Evolutionary conservation across 2,329 filamentous ascomycete species (phyloP), one percentile per base, ranked within the genome.

Genomic region (Lasiodiplodia sp.): DNA sequence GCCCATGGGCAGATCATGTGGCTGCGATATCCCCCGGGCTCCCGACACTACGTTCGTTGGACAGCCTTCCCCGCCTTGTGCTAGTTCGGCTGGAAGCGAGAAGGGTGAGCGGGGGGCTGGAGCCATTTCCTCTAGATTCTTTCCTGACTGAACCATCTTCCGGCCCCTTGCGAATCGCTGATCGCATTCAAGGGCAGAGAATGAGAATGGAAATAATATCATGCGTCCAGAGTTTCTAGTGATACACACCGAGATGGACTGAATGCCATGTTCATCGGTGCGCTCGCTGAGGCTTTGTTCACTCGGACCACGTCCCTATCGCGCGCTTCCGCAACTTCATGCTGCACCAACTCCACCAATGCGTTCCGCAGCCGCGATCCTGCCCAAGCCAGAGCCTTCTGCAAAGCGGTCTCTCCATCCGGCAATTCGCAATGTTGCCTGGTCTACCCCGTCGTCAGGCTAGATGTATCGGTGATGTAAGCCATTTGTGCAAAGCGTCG

Each of bases 311-410:
- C 28, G 28, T 28, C 28, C 28, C 28, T 28, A 28, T 28, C 28
- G 28, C 10, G 10, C 37, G 37, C 37, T 38, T 38, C 12, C 38
- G 4, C 14, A 16, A 40, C 5, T 5, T 5, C 38, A 40, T 40
- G 38, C 12, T 40, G 28, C 28, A 28, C 66, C 23, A 56, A 60
- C 23, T 62, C 66, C 25, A 31, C 66, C 25, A 37, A 28, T 25
- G 66, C 51, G 11, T 53, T 53, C 21, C 56, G 49, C 14, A 47
- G 37, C 23, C 56, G 55, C 23, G 56, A 63, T 21, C 47, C 56
- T 25, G 56, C 47, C n/a, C 56, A 40, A 55, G 57, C 66, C 18
- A 40, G 56, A 21, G 28, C 47, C 14, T 68, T 68, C 55, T 68
- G 63, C 47, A 62, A 16, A 28, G 28, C 28, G 28, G 28, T 28